phyloP scores from a whole-genome alignment of 2,329 filamentous ascomycete genomes.

The Cryphonectria naterciae region DNA sequence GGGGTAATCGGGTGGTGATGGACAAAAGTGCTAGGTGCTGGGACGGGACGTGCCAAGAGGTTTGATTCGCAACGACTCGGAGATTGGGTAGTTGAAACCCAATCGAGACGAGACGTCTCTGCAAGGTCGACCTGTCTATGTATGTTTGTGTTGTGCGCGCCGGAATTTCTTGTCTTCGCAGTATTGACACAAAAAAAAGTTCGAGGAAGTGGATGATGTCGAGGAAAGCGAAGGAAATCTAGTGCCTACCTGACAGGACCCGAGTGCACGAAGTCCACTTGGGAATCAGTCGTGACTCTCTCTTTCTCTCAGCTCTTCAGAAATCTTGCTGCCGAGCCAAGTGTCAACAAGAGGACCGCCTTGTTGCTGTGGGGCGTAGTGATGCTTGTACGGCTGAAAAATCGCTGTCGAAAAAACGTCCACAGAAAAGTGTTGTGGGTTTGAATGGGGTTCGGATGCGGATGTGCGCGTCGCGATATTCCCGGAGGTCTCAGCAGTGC shows the following conservation, averaged over 20 bases:
- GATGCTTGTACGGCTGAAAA: neutral
- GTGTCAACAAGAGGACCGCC: neutral
- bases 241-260: constrained; percentile 11
- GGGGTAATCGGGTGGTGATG: neutral
- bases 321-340: constrained; percentile 1
- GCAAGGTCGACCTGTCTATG: neutral
- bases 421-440: neutral
- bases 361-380: constrained; percentile 3
- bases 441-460: neutral
- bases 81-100: neutral
- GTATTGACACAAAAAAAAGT: neutral
- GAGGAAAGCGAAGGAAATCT: constrained; percentile 4
- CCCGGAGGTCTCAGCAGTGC: neutral
- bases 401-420: neutral
- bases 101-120: neutral
- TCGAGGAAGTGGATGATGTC: constrained; percentile 5
- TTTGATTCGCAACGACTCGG: constrained; percentile 1
- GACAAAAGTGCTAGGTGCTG: neutral
- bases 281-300: neutral
- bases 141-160: neutral
- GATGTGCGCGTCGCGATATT: constrained; percentile 1
- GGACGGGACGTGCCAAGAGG: neutral
- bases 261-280: neutral
- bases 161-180: neutral
- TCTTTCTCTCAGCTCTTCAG: neutral